Evolutionary conservation across 2,329 filamentous ascomycete genomes (phyloP), one percentile per base, ranked within the genome.

Genomic region (Meredithiella fracta): DNA sequence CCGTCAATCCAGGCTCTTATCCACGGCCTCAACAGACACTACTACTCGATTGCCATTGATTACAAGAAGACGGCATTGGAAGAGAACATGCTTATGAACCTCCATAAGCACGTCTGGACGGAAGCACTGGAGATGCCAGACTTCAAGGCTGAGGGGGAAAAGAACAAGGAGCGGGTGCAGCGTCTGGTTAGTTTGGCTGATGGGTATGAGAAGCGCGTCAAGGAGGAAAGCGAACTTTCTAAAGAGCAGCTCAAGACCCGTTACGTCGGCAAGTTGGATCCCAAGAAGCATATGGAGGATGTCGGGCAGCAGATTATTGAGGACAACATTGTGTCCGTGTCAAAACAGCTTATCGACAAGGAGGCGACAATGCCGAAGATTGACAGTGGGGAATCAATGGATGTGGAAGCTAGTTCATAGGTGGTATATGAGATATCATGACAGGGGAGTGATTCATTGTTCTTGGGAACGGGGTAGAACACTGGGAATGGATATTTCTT

Each of bases 1-100:
- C 94, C 92, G 25, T 96, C 90, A n/a, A 98, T 98, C 62, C 94
- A 98, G 73, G 91, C 94, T 37, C 83, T 98, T 58, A 98, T 98
- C 61, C 92, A 98, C 70, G 92, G 92, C 58, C 78, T 98, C 47
- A 98, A 98, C 75, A 79, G 92, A 65, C 92, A 98, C 74, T 98
- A 98, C 77, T 98, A 98, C 77, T 95, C 88, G 64, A 98, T 98
- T 67, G 91, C 81, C 59, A 97, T 98, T 73, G 90, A 96, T 72
- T 98, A 98, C 72, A 79, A 91, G 67, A 98, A 98, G 76, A 95
- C 91, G 0, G 91, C 88, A 1, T 75, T 98, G 53, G 92, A 98
- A 69, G 94, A 98, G 76, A 97, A 95, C 71, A 98, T 98, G 92
- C 72, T 98, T 65, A 98, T 98, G 94, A 98, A 98, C 68, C 74